Evolutionary conservation across 2,329 filamentous ascomycete genomes (phyloP).

Genomic region (Fusarium sp.): DNA sequence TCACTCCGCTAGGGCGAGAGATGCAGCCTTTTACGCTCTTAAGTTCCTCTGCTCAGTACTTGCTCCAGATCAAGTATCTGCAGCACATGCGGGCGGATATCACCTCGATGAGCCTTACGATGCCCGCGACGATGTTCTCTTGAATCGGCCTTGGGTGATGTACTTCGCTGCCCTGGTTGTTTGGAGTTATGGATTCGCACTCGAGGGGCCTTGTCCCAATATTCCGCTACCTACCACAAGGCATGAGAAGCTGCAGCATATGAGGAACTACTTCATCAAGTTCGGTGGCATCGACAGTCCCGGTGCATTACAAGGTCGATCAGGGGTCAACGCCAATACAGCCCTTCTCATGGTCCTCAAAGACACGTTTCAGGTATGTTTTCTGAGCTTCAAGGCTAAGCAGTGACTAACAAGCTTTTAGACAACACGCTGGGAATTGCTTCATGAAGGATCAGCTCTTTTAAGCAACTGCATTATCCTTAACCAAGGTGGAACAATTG

Average conservation of each 20-base stretch:
- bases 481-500: conserved; percentile 45
- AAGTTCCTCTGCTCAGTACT: conserved; percentile 89
- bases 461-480: conserved; percentile 80
- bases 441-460: conserved; percentile 85
- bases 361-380: conserved; percentile 70
- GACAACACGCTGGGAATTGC: conserved; percentile 87
- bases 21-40: conserved; percentile 91
- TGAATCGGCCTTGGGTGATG: conserved; percentile 94
- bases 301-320: conserved; percentile 77
- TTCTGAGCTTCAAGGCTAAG: background rate
- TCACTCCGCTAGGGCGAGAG: conserved; percentile 84
- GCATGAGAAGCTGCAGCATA: conserved; percentile 76
- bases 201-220: conserved; percentile 78
- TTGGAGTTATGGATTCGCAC: conserved; percentile 92
- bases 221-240: conserved; percentile 63
- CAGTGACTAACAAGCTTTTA: conserved; percentile 34
- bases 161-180: conserved; percentile 93
- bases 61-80: conserved; percentile 59
- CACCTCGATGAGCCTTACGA: conserved; percentile 69
- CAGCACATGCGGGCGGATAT: conserved; percentile 51
- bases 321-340: conserved; percentile 83
- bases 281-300: conserved; percentile 78
- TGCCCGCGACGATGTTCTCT: conserved; percentile 85
- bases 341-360: conserved; percentile 83
- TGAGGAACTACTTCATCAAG: conserved; percentile 79